These are phyloP conservation scores for Prasinococcaceae sp. DNA, from an alignment of 139 green algal genomes.

Conservation along the genomic window DNA sequence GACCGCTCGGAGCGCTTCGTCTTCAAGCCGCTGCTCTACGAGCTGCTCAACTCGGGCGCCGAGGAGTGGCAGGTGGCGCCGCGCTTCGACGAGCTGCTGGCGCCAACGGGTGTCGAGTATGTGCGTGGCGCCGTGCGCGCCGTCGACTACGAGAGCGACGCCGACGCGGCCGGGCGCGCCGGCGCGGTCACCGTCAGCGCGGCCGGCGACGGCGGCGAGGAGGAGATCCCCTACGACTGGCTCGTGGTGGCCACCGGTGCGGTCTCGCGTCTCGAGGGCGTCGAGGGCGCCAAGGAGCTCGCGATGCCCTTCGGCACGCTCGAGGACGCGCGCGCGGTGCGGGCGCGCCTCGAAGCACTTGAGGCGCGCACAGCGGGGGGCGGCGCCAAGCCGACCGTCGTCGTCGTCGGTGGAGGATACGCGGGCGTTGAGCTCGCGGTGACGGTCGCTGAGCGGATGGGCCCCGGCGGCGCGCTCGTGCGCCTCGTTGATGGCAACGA, in stretches of 20 bases:
- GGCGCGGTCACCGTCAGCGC: background rate
- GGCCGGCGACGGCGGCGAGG: constrained; percentile 15
- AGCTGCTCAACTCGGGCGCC: constrained; percentile 69
- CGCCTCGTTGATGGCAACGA: constrained; percentile 48
- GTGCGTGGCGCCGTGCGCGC: constrained; percentile 45
- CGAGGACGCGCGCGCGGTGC: constrained; percentile 46
- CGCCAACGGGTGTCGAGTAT: constrained; percentile 64
- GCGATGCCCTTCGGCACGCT: constrained; percentile 64
- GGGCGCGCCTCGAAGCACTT: too few species aligned
- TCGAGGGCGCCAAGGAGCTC: constrained; percentile 64
- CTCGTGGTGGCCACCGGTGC: background rate
- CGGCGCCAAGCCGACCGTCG: background rate
- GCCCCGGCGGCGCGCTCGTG: constrained; percentile 28
- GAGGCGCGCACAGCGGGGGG: background rate
- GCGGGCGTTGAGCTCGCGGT: constrained; percentile 77
- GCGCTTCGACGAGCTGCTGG: constrained; percentile 65
- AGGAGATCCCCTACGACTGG: constrained; percentile 26
- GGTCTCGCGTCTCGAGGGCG: constrained; percentile 2
- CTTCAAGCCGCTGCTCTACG: constrained; percentile 99
- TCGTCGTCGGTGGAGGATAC: constrained; percentile 78
- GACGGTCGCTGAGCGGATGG: constrained; percentile 49
- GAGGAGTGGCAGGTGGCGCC: constrained; percentile 72
- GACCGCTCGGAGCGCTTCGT: constrained; percentile 85
- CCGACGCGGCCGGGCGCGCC: background rate
- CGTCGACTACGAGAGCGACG: constrained; percentile 4